Evolutionary conservation across 192 early-diverging fungal species (phyloP), one percentile per base, ranked within the genome.

Genomic region (Podila epicladia): DNA sequence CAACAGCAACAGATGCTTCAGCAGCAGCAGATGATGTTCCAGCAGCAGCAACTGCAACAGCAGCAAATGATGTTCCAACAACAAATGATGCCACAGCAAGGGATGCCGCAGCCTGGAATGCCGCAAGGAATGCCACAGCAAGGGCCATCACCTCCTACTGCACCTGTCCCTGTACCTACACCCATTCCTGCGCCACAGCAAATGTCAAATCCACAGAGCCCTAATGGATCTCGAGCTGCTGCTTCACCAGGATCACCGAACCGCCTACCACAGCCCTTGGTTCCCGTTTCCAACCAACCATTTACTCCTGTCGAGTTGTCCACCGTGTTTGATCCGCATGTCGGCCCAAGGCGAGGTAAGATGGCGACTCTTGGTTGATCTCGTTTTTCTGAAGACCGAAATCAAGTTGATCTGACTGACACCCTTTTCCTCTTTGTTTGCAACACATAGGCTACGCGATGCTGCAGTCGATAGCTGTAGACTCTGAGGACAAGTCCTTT

Each of bases 401-500:
- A 45, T 15, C 7, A 45, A 17, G 37, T 0, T 26, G 12, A 1
- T 60, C 37, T 31, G 35, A 20, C 45, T 66, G 48, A 53, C 19
- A 29, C 28, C 26, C 0, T 60, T 20, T n/a, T 71, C 41, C 22
- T 55, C 53, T 6, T 5, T n/a, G 3, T 24, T 24, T 24, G 24
- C 6, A 55, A 13, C 12, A 55, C 20, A 53, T 71, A 82, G 80
- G 80, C 20, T 64, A 65, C 37, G 71, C 82, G 9, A 73, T 85
- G 69, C 60, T 85, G 17, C 70, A 82, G 59, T 71, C 69, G 17
- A 73, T 85, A 15, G 61, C 63, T 13, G 58, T 75, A 11, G 83
- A 85, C 50, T 50, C 83, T 8, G 73, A 82, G 24, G 78, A 85
- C 49, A 71, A 73, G 51, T 85, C 83, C 8, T 85, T 85, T 63